Evolutionary conservation across 495 filamentous ascomycete species (phyloP), one percentile per base, ranked within the genome.

Genomic region (Podospora tetraspora): DNA sequence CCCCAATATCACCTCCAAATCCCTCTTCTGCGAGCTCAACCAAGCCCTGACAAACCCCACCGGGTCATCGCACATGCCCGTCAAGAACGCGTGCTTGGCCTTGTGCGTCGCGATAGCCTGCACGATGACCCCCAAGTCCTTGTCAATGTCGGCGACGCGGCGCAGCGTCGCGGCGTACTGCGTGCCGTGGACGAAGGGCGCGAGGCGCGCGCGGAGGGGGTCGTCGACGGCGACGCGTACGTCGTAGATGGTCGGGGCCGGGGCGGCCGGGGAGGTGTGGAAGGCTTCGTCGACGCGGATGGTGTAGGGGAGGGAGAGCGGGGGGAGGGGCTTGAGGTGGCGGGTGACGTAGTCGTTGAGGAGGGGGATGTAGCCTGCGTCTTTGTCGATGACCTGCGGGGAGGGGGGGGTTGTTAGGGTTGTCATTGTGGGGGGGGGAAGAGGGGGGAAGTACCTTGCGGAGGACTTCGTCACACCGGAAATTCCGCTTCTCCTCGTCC

Each of bases 261-360:
- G 43, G 1, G 6, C 43, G 16, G 1, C 0, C 23, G 81, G 83
- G 65, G 80, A 78, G 66, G 80, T 81, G 82, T 95, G 90, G 80
- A 92, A 95, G 12, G 90, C 87, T 74, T 91, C 87, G 77, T 98
- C 95, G 58, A 96, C 90, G 72, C 96, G 94, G 78, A 98, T 96
- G 52, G 93, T 98, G 81, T 97, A 99, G 30, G 86, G 84, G 24
- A 98, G 87, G 70, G 90, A 88, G 75, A 97, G 85, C 0, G 95
- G 95, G 7, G 93, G 89, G 19, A 96, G 85, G 10, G 92, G 84
- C 34, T 82, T 87, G 52, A 97, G 86, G 77, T 97, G 93, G 3
- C 82, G 82, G 19, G 86, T 84, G 67, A 97, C 87, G 34, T 86
- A 82, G 24, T 96, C 90, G 57, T 90, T 88, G 69, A 99, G 87